These are phyloP conservation scores for Trichosporon ovoides DNA, from an alignment of 1,284 basidiomycete species.

Conservation along the genomic window DNA sequence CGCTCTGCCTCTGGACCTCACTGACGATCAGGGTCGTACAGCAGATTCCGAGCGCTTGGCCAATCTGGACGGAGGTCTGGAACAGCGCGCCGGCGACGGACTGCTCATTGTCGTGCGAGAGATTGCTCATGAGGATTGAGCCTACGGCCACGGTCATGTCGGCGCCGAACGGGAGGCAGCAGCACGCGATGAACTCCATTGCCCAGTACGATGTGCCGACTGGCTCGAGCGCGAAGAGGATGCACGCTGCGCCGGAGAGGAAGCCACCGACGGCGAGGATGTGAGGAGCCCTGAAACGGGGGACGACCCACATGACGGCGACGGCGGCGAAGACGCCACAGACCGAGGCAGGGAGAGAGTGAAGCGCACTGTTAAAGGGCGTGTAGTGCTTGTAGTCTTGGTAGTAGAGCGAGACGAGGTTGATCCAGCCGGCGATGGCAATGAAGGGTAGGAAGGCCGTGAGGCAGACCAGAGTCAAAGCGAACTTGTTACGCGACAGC, in stretches of 20 bases:
- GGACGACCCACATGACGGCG: conserved; percentile 26
- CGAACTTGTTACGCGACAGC: conserved; percentile 23
- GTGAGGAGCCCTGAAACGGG: conserved; percentile 26
- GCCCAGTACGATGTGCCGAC: conserved; percentile 32
- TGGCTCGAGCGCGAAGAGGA: conserved; percentile 33
- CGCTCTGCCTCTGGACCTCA: conserved; percentile 7
- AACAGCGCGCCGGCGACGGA: conserved; percentile 34
- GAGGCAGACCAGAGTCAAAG: conserved; percentile 25
- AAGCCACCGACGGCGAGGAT: conserved; percentile 29
- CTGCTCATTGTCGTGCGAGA: conserved; percentile 33
- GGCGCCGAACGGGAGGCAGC: conserved; percentile 33
- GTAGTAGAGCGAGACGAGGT: conserved; percentile 28
- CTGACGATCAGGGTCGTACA: conserved; percentile 22
- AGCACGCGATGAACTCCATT: conserved; percentile 28
- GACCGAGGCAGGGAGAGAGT: conserved; percentile 25
- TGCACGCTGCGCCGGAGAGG: conserved; percentile 22
- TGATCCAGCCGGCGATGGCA: conserved; percentile 26
- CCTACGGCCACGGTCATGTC: conserved; percentile 36
- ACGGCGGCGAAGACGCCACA: conserved; percentile 30
- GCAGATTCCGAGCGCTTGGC: conserved; percentile 30
- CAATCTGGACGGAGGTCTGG: conserved; percentile 31
- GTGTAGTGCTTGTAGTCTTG: conserved; percentile 23
- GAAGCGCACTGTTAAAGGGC: conserved; percentile 23
- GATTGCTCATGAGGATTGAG: conserved; percentile 35
- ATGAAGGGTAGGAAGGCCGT: conserved; percentile 29